Conservation (phyloP, 345 rosid species). For the Capsella bursapastoris region DNA sequence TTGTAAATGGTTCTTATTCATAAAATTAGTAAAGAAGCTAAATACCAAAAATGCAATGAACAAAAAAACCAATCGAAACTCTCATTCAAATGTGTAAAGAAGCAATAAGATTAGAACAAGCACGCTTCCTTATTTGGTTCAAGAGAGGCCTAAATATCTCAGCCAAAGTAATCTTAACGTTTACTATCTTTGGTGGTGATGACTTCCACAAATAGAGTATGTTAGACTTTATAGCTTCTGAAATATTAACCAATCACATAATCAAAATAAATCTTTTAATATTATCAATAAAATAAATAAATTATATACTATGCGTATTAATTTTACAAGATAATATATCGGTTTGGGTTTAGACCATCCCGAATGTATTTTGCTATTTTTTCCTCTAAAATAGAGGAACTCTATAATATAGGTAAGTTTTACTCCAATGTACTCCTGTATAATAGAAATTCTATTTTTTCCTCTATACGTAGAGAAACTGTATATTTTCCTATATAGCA, state of each 20-base stretch:
- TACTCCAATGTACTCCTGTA: no score
- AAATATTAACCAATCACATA: neutral
- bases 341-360: no score
- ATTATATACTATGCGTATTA: no score
- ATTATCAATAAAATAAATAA: no score
- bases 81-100: conserved; percentile 2
- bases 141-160: neutral
- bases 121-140: neutral
- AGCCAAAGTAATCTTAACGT: neutral
- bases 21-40: neutral
- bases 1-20: conserved; percentile 4
- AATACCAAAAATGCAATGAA: neutral
- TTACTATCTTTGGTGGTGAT: neutral
- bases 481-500: no score
- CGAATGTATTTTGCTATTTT: no score
- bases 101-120: neutral
- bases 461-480: no score
- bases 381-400: no score
- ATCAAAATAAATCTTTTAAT: no score
- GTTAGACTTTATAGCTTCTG: neutral
- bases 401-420: no score
- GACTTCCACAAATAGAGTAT: neutral
- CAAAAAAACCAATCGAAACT: neutral
- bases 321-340: no score
- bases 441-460: no score